Base-by-base conservation (phyloP, 768 basidiomycete species). In the Astraeus odoratus region DNA sequence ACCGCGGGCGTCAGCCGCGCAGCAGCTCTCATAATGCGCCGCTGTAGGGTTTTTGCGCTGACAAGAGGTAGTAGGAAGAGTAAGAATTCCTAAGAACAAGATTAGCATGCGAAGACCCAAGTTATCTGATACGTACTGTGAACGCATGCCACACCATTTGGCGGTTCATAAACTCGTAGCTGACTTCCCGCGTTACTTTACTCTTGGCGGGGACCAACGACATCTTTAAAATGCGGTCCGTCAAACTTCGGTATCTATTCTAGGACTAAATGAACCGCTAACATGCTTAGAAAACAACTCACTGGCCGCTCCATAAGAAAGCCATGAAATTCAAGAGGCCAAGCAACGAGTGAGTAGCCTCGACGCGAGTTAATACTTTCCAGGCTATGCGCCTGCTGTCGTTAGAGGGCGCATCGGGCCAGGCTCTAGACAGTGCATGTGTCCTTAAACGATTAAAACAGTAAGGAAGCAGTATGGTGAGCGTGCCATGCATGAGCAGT, bases 81-180 rank as follows among this genome's bases (percentile, higher is more conserved):
- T 12, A 98, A 72, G 65, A 98, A 97, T 77, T 98, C 94, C 95
- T 98, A 51, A 23, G 31, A n/a, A 50, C 43, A 31, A 23, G 3
- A 8, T 19, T 16, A 40, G n/a, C 51, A 37, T 50, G 47, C 34
- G 27, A 16, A 39, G 12, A 19, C 25, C 8, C 3, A 25, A 25
- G 26, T 24, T 18, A 13, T 27, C 19, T 20, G 26, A 41, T 12
- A 67, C 88, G 44, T 58, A 95, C 95, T 6, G 96, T 98, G 63
- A 98, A 95, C 0, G 92, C 89, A 59, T 94, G 90, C 96, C 96
- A 99, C 44, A 99, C 96, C 77, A 99, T 88, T 64, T 98, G 95
- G 53, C 96, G 86, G 57, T 98, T 97, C 90, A 98, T 95, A 57
- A 93, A 98, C 58, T 98, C 96, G 65, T 96, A 99, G 57, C 89